Percentiles rank a stretch among this genome's conserved stretches.
phyloP scores from a whole-genome alignment of 78 protist species.

The Goniomonas avonlea region DNA sequence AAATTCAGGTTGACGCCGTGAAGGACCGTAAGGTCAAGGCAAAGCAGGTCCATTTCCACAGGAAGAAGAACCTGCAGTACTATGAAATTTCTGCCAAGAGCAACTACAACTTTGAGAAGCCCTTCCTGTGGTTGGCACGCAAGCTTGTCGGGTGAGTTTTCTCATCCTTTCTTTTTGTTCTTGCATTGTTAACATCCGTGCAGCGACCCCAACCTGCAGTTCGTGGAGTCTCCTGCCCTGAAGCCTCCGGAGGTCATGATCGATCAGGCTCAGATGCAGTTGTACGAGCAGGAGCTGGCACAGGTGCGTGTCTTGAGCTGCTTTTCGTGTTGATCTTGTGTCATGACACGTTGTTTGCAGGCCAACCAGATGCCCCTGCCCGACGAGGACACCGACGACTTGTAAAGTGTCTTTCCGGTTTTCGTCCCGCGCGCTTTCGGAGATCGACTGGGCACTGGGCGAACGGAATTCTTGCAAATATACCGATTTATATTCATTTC shows the following conservation, averaged over 20 bases:
- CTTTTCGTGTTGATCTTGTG: neutral
- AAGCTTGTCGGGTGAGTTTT: constrained; percentile 83
- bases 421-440: no score
- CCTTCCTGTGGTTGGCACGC: constrained; percentile 93
- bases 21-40: constrained; percentile 95
- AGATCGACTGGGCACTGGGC: no score
- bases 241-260: constrained; percentile 53
- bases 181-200: neutral
- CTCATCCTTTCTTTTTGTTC: neutral
- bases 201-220: constrained; percentile 62
- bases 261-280: constrained; percentile 42
- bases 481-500: no score
- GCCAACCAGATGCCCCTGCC: constrained; percentile 10
- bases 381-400: constrained; percentile 28
- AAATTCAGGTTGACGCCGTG: constrained; percentile 82
- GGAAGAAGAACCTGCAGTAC: constrained; percentile 76
- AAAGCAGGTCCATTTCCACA: constrained; percentile 93
- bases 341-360: neutral
- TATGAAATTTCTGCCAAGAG: constrained; percentile 96
- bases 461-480: no score
- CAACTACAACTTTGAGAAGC: constrained; percentile 99
- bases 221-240: constrained; percentile 69
- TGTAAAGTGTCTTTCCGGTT: no score
- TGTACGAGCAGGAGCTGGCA: constrained; percentile 59
- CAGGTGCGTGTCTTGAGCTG: neutral